A percentile compares a stretch with the other conserved stretches of the same genome.
Conservation (phyloP, 495 filamentous ascomycete species). For the Penicillium angulare region DNA sequence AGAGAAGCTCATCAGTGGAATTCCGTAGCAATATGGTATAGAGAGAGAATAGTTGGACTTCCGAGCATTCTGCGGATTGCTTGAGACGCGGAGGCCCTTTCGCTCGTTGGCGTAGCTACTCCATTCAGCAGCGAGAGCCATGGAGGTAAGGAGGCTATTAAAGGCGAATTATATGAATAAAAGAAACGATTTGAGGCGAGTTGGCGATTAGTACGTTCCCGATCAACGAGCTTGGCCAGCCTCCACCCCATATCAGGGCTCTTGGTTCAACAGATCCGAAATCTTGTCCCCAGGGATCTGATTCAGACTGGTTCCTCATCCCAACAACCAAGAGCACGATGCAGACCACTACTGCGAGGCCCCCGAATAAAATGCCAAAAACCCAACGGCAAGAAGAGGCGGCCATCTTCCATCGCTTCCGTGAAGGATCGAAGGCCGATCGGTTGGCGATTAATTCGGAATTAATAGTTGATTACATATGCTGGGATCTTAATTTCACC, state of each 20-base stretch:
- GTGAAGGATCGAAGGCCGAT: background rate
- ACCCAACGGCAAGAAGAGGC: background rate
- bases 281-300: background rate
- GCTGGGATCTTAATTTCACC: background rate
- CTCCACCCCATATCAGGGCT: background rate
- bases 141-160: slow-evolving; percentile 30
- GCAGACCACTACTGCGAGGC: background rate
- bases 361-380: background rate
- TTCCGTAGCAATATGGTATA: slow-evolving; percentile 43
- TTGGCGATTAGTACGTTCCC: slow-evolving; percentile 32
- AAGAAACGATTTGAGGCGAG: slow-evolving; percentile 35
- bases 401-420: slow-evolving; percentile 1
- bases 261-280: background rate
- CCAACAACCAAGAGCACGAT: background rate
- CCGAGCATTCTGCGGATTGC: slow-evolving; percentile 33
- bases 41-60: slow-evolving; percentile 45
- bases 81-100: slow-evolving; percentile 42
- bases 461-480: no score
- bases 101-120: slow-evolving; percentile 17
- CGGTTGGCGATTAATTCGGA: background rate
- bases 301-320: background rate
- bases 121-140: slow-evolving; percentile 33
- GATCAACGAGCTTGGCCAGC: slow-evolving; percentile 6
- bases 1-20: slow-evolving; percentile 33
- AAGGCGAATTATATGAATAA: slow-evolving; percentile 35